A percentile compares a stretch with the other conserved stretches of the same genome.
Evolutionary conservation across 768 basidiomycete genomes (phyloP).

Genomic region (Russula virescens): DNA sequence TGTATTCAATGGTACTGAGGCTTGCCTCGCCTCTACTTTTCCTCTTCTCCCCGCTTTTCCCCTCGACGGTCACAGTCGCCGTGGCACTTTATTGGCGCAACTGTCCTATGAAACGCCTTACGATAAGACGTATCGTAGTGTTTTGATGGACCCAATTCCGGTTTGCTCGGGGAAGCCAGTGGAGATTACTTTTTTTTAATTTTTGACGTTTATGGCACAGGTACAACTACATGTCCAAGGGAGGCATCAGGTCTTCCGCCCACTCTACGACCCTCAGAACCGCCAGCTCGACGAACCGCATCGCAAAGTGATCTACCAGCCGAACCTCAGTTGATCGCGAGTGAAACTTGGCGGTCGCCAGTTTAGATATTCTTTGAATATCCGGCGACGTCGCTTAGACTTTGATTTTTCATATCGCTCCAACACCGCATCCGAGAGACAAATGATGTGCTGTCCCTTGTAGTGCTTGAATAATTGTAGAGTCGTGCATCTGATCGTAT

Average conservation of each 20-base stretch:
- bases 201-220: constrained; percentile 8
- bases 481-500: constrained; percentile 70
- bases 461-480: constrained; percentile 93
- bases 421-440: constrained; percentile 82
- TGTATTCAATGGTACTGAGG: not conserved
- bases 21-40: not conserved
- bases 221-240: constrained; percentile 2
- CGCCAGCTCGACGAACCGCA: constrained; percentile 23
- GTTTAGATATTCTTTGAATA: constrained; percentile 70
- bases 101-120: not conserved
- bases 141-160: not conserved
- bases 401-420: constrained; percentile 85
- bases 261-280: not conserved
- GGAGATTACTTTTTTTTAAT: not conserved
- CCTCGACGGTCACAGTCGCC: no score
- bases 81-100: not conserved
- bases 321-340: constrained; percentile 80
- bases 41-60: not conserved
- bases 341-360: constrained; percentile 98
- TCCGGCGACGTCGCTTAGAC: constrained; percentile 70
- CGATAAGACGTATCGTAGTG: not conserved
- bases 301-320: constrained; percentile 31
- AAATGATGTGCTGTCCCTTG: constrained; percentile 92
- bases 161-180: not conserved
- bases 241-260: not conserved